A percentile compares a stretch with the other conserved stretches of the same genome.
These are phyloP conservation scores for Chaetoscypha palmicola DNA, from an alignment of 2,329 filamentous ascomycete species.

Conservation along the genomic window DNA sequence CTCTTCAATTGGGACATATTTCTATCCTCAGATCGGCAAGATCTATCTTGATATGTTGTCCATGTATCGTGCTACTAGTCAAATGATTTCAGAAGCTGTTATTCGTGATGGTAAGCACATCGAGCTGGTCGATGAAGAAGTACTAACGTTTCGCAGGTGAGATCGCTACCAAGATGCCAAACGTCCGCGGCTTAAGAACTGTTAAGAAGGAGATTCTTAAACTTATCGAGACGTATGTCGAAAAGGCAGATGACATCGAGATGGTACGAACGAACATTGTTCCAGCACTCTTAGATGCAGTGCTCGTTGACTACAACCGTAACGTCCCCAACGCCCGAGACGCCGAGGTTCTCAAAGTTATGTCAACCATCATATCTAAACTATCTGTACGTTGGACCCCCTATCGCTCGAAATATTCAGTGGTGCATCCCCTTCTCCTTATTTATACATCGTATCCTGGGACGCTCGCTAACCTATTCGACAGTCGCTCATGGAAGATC, in stretches of 20 bases:
- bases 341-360: slow-evolving; percentile 92
- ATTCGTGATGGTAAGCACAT: slow-evolving; percentile 62
- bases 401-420: slow-evolving; percentile 40
- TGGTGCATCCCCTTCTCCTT: slow-evolving; percentile 28
- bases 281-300: slow-evolving; percentile 87
- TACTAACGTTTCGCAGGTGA: slow-evolving; percentile 52
- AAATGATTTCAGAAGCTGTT: slow-evolving; percentile 90
- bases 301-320: slow-evolving; percentile 91
- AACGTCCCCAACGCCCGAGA: slow-evolving; percentile 95
- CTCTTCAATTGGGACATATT: slow-evolving; percentile 91
- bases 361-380: slow-evolving; percentile 96
- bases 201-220: slow-evolving; percentile 99
- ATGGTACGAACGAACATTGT: slow-evolving; percentile 92
- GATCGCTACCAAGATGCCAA: slow-evolving; percentile 94
- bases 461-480: slow-evolving; percentile 28
- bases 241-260: slow-evolving; percentile 93
- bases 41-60: slow-evolving; percentile 98
- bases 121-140: background rate
- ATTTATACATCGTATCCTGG: slow-evolving; percentile 1
- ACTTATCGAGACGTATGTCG: slow-evolving; percentile 94
- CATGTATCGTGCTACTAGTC: slow-evolving; percentile 97
- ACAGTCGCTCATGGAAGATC: slow-evolving; percentile 92
- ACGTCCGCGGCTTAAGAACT: slow-evolving; percentile 86
- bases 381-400: slow-evolving; percentile 73
- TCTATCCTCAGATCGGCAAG: slow-evolving; percentile 94